These are phyloP conservation scores for Babesia gibsoni DNA, from an alignment of 169 alveolate genomes.

Conservation along the genomic window DNA sequence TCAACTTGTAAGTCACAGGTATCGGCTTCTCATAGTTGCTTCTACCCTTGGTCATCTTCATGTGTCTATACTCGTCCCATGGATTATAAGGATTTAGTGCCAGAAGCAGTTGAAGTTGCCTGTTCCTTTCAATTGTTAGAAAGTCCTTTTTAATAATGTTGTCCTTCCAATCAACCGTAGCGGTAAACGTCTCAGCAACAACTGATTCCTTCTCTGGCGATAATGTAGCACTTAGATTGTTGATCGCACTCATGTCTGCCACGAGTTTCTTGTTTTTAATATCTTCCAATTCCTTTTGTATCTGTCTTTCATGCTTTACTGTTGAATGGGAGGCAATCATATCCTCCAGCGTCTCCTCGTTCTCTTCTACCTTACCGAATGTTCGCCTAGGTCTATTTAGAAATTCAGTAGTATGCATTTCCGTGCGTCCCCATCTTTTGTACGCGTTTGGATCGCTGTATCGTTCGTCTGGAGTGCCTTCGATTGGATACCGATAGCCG, in stretches of 20 bases:
- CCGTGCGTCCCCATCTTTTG: constrained; percentile 55
- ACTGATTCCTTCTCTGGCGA: not conserved
- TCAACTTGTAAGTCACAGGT: constrained; percentile 24
- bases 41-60: constrained; percentile 1
- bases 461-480: constrained; percentile 45
- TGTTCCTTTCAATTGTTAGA: constrained; percentile 5
- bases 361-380: constrained; percentile 3
- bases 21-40: not conserved
- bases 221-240: not conserved
- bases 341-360: constrained; percentile 21
- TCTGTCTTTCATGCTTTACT: not conserved
- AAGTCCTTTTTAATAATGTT: not conserved
- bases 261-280: constrained; percentile 5
- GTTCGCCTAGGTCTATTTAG: not conserved
- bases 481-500: constrained; percentile 56
- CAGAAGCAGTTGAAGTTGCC: constrained; percentile 31
- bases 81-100: constrained; percentile 55
- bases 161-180: not conserved
- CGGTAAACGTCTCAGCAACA: not conserved
- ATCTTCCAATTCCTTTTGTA: not conserved
- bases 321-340: not conserved
- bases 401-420: constrained; percentile 13
- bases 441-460: constrained; percentile 34
- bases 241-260: not conserved
- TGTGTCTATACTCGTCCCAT: constrained; percentile 50